These are phyloP conservation scores for Clavariopsis aquatica DNA, from an alignment of 495 filamentous ascomycete genomes.

Conservation along the genomic window DNA sequence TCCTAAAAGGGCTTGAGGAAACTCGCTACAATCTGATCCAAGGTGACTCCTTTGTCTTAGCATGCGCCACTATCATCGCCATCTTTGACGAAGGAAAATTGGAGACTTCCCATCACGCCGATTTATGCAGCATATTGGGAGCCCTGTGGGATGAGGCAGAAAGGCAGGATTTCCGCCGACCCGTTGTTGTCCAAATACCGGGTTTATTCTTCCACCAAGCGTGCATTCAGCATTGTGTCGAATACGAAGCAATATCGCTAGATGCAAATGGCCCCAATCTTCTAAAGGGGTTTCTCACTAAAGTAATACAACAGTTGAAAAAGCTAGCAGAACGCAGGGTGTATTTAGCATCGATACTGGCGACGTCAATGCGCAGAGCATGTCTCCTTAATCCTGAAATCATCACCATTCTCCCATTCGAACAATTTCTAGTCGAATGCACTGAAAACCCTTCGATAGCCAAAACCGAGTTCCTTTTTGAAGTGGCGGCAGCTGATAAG, in stretches of 20 bases:
- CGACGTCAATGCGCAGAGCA: conserved; percentile 36
- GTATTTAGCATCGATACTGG: conserved; percentile 41
- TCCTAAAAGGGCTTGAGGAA: conserved; percentile 5
- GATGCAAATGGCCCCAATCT: background rate
- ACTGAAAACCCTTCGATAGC: conserved; percentile 41
- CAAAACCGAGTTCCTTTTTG: conserved; percentile 46
- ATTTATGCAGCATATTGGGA: conserved; percentile 29
- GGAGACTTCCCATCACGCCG: background rate
- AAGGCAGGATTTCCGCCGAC: conserved; percentile 45
- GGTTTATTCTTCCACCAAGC: conserved; percentile 38
- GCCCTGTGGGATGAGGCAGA: conserved; percentile 47
- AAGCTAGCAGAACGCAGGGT: conserved; percentile 34
- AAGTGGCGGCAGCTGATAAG: conserved; percentile 37
- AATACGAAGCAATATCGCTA: background rate
- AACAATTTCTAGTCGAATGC: conserved; percentile 39
- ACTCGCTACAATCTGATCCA: conserved; percentile 18
- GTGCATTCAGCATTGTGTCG: conserved; percentile 19
- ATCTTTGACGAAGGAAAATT: conserved; percentile 12
- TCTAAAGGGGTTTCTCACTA: conserved; percentile 14
- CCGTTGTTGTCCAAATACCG: conserved; percentile 34
- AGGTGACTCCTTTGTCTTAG: conserved; percentile 13
- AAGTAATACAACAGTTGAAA: conserved; percentile 30
- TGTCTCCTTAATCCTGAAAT: conserved; percentile 25
- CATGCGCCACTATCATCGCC: conserved; percentile 2
- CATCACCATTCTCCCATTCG: conserved; percentile 31